Base-by-base conservation (phyloP, 179 eudicot genomes). In the Beta lomatogona region DNA sequence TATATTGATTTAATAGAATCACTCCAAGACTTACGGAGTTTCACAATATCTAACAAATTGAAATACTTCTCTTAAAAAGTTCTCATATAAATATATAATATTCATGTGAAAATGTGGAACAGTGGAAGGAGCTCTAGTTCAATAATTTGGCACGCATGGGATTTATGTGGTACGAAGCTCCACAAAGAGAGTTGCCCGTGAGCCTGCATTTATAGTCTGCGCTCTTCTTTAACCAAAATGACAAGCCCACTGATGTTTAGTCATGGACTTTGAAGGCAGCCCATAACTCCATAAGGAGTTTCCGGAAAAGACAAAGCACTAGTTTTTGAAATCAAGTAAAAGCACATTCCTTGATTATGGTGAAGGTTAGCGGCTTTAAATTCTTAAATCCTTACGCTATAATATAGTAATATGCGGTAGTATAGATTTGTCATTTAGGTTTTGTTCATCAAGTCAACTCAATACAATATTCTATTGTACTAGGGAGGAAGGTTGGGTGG, bases 221-320 rank as follows among this genome's bases (percentile, higher is more conserved):
- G 66, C 81, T 82, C 76, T 22, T 67, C 72, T 28, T 73, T 73
- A 71, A 77, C 72, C 52, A 44, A 59, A 50, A 28, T 58, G 76
- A 75, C 80, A 58, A 63, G 67, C 45, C 54, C 45, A 71, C 22
- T 55, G 80, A 59, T 16, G 53, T 64, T 48, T 19, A 3, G 22
- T 28, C 71, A 66, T 31, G 76, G 76, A 41, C 16, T 45, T 48
- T 46, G 46, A 15, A 77, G 18, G 44, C 22, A 44, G 61, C 46
- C 46, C 18, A 73, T 9, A 25, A 25, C 28, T 25, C 28, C 28
- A 25, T 6, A 48, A 50, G 71, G 4, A 28, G 11, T 45, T 64
- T n/a, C 41, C 16, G 44, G n/a, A 46, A 45, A 10, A 15, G 9
- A 3, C 2, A n/a, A 4, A 4, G 12, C 64, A 71, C 54, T 45